Base-by-base conservation (phyloP, 1,284 basidiomycete genomes). In the Takashimella tepidaria region DNA sequence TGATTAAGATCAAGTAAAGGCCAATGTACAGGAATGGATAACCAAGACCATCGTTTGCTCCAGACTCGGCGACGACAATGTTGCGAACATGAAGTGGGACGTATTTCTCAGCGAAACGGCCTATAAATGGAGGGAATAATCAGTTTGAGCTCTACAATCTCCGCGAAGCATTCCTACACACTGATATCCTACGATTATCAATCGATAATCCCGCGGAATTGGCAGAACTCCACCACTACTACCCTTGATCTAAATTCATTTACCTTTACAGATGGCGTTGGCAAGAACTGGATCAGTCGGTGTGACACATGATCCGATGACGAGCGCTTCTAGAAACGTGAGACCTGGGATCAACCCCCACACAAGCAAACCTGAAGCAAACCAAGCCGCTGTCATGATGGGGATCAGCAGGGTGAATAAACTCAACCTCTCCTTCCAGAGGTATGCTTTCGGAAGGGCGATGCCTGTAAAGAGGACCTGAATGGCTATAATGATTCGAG, bases 381-480 rank as follows among this genome's bases (percentile, higher is more conserved):
- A 87, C 92, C 92, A 96, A 46, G 91, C 92, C 8, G 58, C 54
- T 0, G 67, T 62, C 91, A 96, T 96, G 56, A 93, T 83, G 3
- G 91, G 90, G 10, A 83, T 82, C 6, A 98, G 79, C 0, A 98
- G 80, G 64, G 90, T 88, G 50, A 85, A 79, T 3, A 98, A 74
- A 60, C 87, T 89, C 61, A 82, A 83, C 89, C 90, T 93, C 70
- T 98, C 92, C 26, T 82, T 81, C 27, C 80, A 78, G 77, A 97
- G 86, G 74, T 97, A 98, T 2, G 70, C 72, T 75, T 91, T 92
- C 10, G 92, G 92, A 56, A 96, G 77, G 61, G 93, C 86, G 41
- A 98, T 93, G 3, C 95, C 95, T 53, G 97, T 91, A 27, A 95
- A 92, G 67, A 98, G 95, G 2, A 98, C 95, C 49, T 93, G 92